phyloP scores from a whole-genome alignment of 352 stramenopile genomes.

The Pythium dissotocum region DNA sequence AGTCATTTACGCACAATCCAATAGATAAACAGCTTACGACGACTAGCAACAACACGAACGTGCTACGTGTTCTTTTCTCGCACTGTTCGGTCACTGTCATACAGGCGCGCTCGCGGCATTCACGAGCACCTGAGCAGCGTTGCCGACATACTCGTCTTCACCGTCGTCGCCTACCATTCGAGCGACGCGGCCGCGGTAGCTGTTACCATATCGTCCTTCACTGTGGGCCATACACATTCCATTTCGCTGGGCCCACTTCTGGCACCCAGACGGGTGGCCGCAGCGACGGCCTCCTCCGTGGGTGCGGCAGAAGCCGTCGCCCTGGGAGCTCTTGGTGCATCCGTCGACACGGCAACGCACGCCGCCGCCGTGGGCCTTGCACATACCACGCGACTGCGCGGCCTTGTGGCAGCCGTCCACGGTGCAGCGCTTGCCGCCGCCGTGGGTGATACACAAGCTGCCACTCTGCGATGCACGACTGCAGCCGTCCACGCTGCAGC shows the following conservation, averaged over 20 bases:
- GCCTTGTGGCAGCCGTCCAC: slow-evolving; percentile 79
- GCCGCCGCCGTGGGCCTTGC: slow-evolving; percentile 80
- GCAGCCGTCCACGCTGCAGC: slow-evolving; percentile 81
- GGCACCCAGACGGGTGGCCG: slow-evolving; percentile 68
- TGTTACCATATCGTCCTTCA: slow-evolving; percentile 82
- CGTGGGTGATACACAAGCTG: slow-evolving; percentile 82
- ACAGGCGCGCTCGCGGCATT: slow-evolving; percentile 17
- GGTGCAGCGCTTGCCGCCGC: slow-evolving; percentile 81
- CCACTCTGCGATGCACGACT: slow-evolving; percentile 77
- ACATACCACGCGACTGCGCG: slow-evolving; percentile 81
- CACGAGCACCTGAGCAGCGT: slow-evolving; percentile 11
- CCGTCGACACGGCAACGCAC: slow-evolving; percentile 84
- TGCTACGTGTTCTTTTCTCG: background rate
- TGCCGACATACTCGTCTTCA: slow-evolving; percentile 4
- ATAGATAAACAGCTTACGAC: slow-evolving; percentile 5
- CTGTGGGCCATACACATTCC: slow-evolving; percentile 87
- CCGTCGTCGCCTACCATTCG: slow-evolving; percentile 33
- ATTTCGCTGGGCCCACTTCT: slow-evolving; percentile 83
- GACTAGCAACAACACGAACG: background rate
- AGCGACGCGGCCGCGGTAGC: slow-evolving; percentile 64
- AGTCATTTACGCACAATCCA: background rate
- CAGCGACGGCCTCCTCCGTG: slow-evolving; percentile 74
- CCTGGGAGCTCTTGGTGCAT: slow-evolving; percentile 80
- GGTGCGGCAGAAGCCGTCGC: slow-evolving; percentile 81
- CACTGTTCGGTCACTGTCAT: background rate